Conservation (phyloP, 73 alveolate species). For the Paramecium bursaria region DNA sequence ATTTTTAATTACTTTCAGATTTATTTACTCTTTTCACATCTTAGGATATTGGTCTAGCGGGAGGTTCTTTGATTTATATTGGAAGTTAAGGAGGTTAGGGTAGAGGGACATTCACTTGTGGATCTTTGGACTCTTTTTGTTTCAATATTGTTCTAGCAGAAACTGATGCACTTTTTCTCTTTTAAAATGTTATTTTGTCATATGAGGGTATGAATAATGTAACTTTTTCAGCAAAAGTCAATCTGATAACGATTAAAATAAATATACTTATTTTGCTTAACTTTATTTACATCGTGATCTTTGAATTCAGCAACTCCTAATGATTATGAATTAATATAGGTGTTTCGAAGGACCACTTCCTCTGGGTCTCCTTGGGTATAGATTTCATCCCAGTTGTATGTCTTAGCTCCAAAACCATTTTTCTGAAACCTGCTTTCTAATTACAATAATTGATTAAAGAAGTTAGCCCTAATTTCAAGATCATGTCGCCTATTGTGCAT, state of each 20-base stretch:
- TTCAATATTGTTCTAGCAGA: slow-evolving; percentile 18
- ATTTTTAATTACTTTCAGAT: not conserved
- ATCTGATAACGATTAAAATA: not conserved
- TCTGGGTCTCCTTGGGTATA: slow-evolving; percentile 35
- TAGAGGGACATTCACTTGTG: not conserved
- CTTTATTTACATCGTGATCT: slow-evolving; percentile 62
- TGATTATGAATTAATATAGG: slow-evolving; percentile 29
- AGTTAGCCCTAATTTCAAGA: slow-evolving; percentile 81
- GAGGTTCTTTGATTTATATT: not conserved
- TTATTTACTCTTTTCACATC: not conserved
- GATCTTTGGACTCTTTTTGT: not conserved
- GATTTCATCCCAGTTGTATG: slow-evolving; percentile 80
- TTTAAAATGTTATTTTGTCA: slow-evolving; percentile 13
- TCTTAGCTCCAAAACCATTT: slow-evolving; percentile 77
- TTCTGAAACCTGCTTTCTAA: slow-evolving; percentile 71
- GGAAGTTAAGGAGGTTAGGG: slow-evolving; percentile 25
- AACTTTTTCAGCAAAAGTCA: slow-evolving; percentile 45
- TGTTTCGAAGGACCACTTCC: slow-evolving; percentile 34
- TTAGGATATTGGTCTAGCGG: not conserved
- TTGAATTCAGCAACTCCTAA: slow-evolving; percentile 60
- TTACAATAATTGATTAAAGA: slow-evolving; percentile 78
- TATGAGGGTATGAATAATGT: slow-evolving; percentile 46
- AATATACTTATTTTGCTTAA: slow-evolving; percentile 18
- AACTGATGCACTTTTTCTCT: not conserved
- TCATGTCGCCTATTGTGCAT: slow-evolving; percentile 81